A percentile compares a stretch with the other conserved stretches of the same genome.
Conservation (phyloP, 2,329 filamentous ascomycete species). For the Aspergillus fijiensis region DNA sequence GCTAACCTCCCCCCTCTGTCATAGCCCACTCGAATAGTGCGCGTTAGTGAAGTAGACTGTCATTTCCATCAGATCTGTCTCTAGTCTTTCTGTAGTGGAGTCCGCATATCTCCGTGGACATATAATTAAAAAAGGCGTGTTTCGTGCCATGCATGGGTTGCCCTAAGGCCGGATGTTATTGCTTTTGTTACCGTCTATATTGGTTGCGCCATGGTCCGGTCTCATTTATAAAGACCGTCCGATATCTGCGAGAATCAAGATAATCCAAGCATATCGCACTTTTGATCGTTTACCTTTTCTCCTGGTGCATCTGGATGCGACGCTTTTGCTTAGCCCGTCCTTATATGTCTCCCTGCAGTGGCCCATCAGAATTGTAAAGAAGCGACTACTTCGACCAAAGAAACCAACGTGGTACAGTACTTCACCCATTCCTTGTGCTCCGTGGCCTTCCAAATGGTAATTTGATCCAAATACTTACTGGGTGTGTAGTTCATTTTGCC, state of each 20-base stretch:
- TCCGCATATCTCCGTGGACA: slow-evolving; percentile 9
- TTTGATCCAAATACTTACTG: slow-evolving; percentile 1
- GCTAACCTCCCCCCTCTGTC: slow-evolving; percentile 9
- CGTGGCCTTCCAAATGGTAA: neutral
- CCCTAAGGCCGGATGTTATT: slow-evolving; percentile 10
- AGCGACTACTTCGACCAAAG: neutral
- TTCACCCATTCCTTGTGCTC: neutral
- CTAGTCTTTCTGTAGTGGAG: slow-evolving; percentile 21
- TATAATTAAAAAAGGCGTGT: slow-evolving; percentile 14
- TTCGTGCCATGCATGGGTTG: slow-evolving; percentile 7
- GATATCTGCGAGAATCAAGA: neutral
- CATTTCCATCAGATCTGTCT: slow-evolving; percentile 12
- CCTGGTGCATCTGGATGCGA: neutral
- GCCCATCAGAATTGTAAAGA: neutral
- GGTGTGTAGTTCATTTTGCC: neutral
- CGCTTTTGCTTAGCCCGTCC: neutral
- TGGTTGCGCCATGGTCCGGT: slow-evolving; percentile 7
- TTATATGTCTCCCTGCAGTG: neutral
- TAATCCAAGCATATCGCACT: neutral
- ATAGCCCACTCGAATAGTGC: slow-evolving; percentile 10
- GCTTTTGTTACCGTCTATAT: slow-evolving; percentile 7
- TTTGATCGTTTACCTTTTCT: neutral
- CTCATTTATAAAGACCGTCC: slow-evolving; percentile 12
- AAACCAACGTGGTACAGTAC: neutral
- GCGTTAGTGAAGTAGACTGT: slow-evolving; percentile 13